Conservation (phyloP, 2,329 filamentous ascomycete species). For the Aspergillus ustus region DNA sequence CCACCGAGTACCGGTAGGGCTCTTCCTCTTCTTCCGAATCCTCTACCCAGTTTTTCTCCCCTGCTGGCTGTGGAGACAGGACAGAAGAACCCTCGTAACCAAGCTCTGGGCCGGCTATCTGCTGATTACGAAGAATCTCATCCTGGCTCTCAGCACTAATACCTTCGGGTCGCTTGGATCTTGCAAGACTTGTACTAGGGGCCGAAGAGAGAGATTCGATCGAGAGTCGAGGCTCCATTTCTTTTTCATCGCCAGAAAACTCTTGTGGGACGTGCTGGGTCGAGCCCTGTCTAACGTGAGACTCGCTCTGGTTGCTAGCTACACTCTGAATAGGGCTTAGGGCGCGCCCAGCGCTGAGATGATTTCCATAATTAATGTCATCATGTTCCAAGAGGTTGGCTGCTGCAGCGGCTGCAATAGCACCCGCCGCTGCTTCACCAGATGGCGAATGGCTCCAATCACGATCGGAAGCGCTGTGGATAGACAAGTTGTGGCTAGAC, state of each 20-base stretch:
- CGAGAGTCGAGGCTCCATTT: conserved; percentile 54
- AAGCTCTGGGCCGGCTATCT: conserved; percentile 39
- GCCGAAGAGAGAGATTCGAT: conserved; percentile 63
- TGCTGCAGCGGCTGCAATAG: conserved; percentile 46
- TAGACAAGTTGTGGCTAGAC: conserved; percentile 56
- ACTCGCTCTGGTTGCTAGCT: conserved; percentile 78
- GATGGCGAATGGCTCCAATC: conserved; percentile 39
- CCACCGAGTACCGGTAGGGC: conserved; percentile 56
- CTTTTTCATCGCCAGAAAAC: conserved; percentile 67
- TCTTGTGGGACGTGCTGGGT: conserved; percentile 56
- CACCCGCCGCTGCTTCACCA: conserved; percentile 40
- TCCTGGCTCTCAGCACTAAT: conserved; percentile 56
- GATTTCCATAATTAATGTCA: conserved; percentile 58
- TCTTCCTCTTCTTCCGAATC: conserved; percentile 49
- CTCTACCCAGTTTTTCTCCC: conserved; percentile 31
- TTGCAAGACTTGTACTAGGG: conserved; percentile 61
- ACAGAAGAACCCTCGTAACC: conserved; percentile 44
- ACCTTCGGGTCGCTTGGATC: conserved; percentile 59
- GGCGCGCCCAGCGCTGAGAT: conserved; percentile 67
- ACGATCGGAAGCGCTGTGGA: conserved; percentile 50
- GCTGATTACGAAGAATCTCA: conserved; percentile 54
- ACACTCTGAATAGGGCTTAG: conserved; percentile 92
- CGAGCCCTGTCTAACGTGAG: conserved; percentile 65
- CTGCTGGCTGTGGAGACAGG: conserved; percentile 26
- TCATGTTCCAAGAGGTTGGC: conserved; percentile 51